Evolutionary conservation across 2,329 filamentous ascomycete genomes (phyloP).

Genomic region (Tolypocladium tundrense): DNA sequence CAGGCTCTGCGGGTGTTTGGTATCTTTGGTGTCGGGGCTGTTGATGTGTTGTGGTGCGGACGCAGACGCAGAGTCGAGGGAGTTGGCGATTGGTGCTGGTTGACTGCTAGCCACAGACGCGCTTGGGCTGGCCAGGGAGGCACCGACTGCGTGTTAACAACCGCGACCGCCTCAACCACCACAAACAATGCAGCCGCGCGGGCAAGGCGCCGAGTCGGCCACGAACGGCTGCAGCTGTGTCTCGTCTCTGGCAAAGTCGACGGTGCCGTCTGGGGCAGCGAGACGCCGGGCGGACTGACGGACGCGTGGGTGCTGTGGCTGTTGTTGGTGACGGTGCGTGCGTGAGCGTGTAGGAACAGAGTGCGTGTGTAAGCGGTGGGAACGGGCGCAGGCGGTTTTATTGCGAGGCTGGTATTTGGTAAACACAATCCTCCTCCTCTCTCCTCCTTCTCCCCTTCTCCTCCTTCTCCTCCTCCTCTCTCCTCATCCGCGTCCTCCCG

Average conservation of each 20-base stretch:
- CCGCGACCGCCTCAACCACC: neutral
- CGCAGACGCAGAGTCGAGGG: neutral
- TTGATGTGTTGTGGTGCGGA: neutral
- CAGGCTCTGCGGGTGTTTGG: neutral
- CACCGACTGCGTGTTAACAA: neutral
- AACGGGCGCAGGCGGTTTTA: neutral
- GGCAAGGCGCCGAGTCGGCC: no score
- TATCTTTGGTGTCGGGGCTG: neutral
- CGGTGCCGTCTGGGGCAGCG: neutral
- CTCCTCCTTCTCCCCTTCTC: neutral
- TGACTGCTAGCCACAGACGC: neutral
- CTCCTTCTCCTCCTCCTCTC: neutral
- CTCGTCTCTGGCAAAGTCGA: neutral
- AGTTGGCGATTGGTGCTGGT: neutral
- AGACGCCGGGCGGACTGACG: neutral
- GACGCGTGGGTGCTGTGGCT: neutral
- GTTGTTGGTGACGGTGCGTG: neutral
- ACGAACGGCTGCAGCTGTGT: neutral
- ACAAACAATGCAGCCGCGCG: neutral
- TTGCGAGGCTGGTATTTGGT: neutral
- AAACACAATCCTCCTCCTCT: neutral
- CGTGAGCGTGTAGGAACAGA: neutral
- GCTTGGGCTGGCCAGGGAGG: neutral
- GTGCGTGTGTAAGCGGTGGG: neutral
- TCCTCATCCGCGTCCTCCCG: neutral